phyloP scores from a whole-genome alignment of 23 red algal genomes.

The Gracilaria caudata region DNA sequence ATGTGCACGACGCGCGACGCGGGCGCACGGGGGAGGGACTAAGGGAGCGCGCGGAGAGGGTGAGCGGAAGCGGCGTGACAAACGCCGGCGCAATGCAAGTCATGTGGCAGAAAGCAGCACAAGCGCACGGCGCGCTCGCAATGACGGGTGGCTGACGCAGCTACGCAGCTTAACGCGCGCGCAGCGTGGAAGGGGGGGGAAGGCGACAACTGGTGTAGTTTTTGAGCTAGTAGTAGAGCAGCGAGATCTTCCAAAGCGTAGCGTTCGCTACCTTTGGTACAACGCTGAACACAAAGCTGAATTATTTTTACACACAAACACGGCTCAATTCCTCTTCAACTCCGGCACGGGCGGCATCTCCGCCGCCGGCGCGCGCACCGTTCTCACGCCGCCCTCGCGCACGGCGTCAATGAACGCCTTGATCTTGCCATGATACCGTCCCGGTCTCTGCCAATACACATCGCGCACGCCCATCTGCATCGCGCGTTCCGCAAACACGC shows the following conservation, averaged over 20 bases:
- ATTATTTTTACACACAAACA: background rate
- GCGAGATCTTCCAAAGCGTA: too few species aligned
- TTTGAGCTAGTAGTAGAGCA: too few species aligned
- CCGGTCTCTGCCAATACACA: constrained; percentile 60
- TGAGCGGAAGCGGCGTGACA: background rate
- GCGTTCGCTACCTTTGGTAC: too few species aligned
- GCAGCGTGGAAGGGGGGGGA: background rate
- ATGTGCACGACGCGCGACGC: background rate
- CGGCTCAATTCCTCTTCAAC: background rate
- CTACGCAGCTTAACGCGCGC: background rate
- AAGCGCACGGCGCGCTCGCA: too few species aligned
- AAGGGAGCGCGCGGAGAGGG: background rate
- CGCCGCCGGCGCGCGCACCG: constrained; percentile 1
- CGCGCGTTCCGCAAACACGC: constrained; percentile 56
- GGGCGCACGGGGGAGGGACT: background rate
- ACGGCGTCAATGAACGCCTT: constrained; percentile 79
- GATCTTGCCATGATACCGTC: constrained; percentile 85
- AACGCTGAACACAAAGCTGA: too few species aligned
- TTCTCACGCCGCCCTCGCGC: constrained; percentile 45
- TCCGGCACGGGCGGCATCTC: constrained; percentile 21
- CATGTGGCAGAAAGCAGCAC: too few species aligned
- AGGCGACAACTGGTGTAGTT: too few species aligned
- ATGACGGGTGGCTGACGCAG: background rate
- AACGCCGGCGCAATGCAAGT: background rate
- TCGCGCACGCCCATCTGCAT: constrained; percentile 11